These are phyloP conservation scores for Tuber brumale DNA, from an alignment of 495 filamentous ascomycete species.

Conservation along the genomic window DNA sequence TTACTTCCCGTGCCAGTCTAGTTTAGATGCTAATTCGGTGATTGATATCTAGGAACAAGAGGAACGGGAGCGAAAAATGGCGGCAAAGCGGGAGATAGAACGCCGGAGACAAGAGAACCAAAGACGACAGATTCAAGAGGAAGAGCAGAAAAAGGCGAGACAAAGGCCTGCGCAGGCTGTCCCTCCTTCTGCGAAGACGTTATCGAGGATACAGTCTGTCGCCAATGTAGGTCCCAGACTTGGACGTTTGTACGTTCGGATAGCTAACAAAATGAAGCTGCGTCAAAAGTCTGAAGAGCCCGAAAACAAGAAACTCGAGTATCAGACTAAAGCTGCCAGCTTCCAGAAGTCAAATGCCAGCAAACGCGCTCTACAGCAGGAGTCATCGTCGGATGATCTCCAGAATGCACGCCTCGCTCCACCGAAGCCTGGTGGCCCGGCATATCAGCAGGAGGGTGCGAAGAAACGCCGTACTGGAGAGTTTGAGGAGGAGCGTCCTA, in stretches of 20 bases:
- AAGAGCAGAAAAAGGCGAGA: slow-evolving; percentile 48
- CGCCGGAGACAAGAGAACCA: slow-evolving; percentile 61
- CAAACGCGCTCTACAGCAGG: slow-evolving; percentile 54
- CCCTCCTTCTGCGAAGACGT: slow-evolving; percentile 29
- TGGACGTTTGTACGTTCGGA: not conserved
- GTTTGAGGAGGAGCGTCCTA: slow-evolving; percentile 49
- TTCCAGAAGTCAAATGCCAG: slow-evolving; percentile 43
- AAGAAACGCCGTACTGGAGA: slow-evolving; percentile 55
- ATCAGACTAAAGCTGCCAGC: slow-evolving; percentile 17
- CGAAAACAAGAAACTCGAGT: slow-evolving; percentile 26
- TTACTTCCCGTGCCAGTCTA: not conserved
- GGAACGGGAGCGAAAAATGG: slow-evolving; percentile 56
- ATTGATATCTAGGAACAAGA: slow-evolving; percentile 32
- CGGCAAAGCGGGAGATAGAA: slow-evolving; percentile 62
- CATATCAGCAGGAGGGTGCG: slow-evolving; percentile 49
- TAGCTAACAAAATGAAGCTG: slow-evolving; percentile 28
- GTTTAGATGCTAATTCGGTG: slow-evolving; percentile 11
- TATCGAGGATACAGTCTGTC: slow-evolving; percentile 33
- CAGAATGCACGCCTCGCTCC: slow-evolving; percentile 45
- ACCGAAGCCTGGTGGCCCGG: slow-evolving; percentile 44
- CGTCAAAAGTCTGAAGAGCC: slow-evolving; percentile 40
- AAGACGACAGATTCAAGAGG: slow-evolving; percentile 48
- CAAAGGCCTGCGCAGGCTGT: slow-evolving; percentile 38
- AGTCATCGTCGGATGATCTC: slow-evolving; percentile 46
- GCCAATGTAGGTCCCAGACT: slow-evolving; percentile 26